Conservation (phyloP, 768 basidiomycete genomes). For the Boletus sp. region DNA sequence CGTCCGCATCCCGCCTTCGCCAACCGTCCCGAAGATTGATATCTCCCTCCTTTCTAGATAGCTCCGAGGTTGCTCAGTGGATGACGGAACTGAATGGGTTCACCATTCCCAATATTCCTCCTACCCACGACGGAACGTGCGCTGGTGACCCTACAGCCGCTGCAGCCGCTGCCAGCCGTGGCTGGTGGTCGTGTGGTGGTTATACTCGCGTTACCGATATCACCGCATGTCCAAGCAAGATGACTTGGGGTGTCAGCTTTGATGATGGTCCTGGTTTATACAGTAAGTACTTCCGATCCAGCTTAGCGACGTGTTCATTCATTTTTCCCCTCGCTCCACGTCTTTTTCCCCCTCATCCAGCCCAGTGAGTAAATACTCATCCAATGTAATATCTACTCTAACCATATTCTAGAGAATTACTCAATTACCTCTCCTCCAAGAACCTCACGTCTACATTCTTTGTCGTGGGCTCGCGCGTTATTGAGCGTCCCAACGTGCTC, state of each 20-base stretch:
- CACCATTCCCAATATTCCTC: constrained; percentile 62
- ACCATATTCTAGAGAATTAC: constrained; percentile 48
- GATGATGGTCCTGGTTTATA: constrained; percentile 87
- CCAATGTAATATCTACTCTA: background rate
- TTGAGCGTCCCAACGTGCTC: constrained; percentile 73
- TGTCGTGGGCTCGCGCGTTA: constrained; percentile 80
- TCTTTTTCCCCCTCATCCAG: constrained; percentile 29
- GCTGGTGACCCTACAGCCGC: constrained; percentile 53
- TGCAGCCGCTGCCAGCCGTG: constrained; percentile 55
- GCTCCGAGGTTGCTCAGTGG: constrained; percentile 65
- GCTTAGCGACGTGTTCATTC: constrained; percentile 5
- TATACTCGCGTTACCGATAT: constrained; percentile 60
- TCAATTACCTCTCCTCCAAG: constrained; percentile 67
- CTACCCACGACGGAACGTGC: constrained; percentile 72
- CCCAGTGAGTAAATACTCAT: constrained; percentile 41
- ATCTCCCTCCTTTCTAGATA: background rate
- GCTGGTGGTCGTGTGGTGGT: constrained; percentile 93
- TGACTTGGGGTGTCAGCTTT: constrained; percentile 80
- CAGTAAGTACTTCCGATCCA: constrained; percentile 48
- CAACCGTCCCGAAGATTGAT: background rate
- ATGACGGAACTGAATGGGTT: constrained; percentile 71
- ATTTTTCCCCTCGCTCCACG: background rate
- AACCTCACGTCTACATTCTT: constrained; percentile 85
- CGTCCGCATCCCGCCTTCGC: constrained; percentile 10
- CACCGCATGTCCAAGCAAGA: constrained; percentile 61